Evolutionary conservation across 495 filamentous ascomycete genomes (phyloP).

Genomic region (Coniosporium apollinis): DNA sequence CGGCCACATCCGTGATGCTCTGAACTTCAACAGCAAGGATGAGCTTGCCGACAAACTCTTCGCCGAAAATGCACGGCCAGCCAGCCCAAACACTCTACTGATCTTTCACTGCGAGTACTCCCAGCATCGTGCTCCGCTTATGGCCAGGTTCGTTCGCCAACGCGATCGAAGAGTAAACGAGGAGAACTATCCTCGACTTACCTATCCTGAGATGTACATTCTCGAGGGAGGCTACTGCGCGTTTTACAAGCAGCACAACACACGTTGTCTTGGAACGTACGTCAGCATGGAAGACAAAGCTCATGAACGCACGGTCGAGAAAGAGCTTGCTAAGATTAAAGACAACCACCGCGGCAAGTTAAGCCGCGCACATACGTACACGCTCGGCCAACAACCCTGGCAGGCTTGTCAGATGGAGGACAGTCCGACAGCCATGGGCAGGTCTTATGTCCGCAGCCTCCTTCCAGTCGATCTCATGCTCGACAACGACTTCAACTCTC

Average conservation of each 20-base stretch:
- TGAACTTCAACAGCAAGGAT: slow-evolving; percentile 96
- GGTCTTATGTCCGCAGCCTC: too few relatives aligned
- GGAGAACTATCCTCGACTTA: slow-evolving; percentile 68
- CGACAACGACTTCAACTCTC: too few relatives aligned
- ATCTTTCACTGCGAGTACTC: slow-evolving; percentile 99
- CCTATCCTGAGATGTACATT: slow-evolving; percentile 92
- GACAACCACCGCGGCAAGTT: slow-evolving; percentile 68
- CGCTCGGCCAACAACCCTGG: slow-evolving; percentile 74
- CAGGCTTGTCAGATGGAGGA: slow-evolving; percentile 52
- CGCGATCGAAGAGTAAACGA: slow-evolving; percentile 72
- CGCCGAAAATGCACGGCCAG: slow-evolving; percentile 34
- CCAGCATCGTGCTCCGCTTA: slow-evolving; percentile 89
- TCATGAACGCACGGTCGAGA: slow-evolving; percentile 81
- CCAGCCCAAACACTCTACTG: slow-evolving; percentile 47
- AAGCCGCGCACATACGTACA: slow-evolving; percentile 80
- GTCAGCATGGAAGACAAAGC: slow-evolving; percentile 86
- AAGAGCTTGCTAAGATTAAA: slow-evolving; percentile 70
- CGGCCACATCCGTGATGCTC: slow-evolving; percentile 79
- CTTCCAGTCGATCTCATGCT: too few relatives aligned
- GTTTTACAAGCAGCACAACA: slow-evolving; percentile 65
- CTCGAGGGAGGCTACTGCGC: slow-evolving; percentile 89
- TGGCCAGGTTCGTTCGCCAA: slow-evolving; percentile 77
- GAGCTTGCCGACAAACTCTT: slow-evolving; percentile 64
- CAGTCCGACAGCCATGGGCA: too few relatives aligned
- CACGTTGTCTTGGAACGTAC: slow-evolving; percentile 82